Base-by-base conservation (phyloP, 1,284 basidiomycete genomes). In the Xerocomus nothofagi region DNA sequence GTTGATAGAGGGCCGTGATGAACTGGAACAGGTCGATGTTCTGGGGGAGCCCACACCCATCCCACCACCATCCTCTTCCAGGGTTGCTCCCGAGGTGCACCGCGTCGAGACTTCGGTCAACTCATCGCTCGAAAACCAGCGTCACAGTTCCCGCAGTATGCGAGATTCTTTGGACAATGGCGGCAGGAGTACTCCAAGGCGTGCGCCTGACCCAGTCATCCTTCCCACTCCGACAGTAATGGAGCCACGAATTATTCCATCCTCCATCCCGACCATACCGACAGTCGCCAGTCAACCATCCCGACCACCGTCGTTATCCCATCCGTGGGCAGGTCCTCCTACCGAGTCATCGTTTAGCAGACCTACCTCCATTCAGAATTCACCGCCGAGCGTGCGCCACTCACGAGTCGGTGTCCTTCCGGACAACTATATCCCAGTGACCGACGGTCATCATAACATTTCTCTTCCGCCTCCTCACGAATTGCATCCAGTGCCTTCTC, bases 381-480 rank as follows among this genome's bases (percentile, higher is more conserved):
- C 56, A 1, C 51, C 47, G 1, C 50, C 49, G 15, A 45, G 50
- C 17, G 45, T 50, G 2, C 61, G 47, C 12, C 55, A 39, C 8
- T 11, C 55, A 14, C 62, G 58, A 15, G 42, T 49, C 2, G 48
- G 49, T 17, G 10, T 62, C 33, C 68, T 44, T 14, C 65, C 66
- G 0, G 66, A 67, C 12, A 47, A 47, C 3, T 67, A 50, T 37
- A 70, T 67, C 42, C 66, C 66, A 4, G 55, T 36, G 3, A 51
- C 51, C 4, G 62, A 67, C n/a, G 29, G 49, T 4, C 46, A 52
- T n/a, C 53, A 55, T 17, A 47, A 47, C 10, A 67, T 71, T 8
- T 34, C 46, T 14, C 66, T 71, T 27, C 66, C 68, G 18, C 64
- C 64, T 5, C 65, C 65, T 7, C 60, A 70, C 18, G 67, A 55